Evolutionary conservation across 176 grass and related monocot genomes (phyloP), one percentile per base, ranked within the genome.

Genomic region (Poa pratensis): DNA sequence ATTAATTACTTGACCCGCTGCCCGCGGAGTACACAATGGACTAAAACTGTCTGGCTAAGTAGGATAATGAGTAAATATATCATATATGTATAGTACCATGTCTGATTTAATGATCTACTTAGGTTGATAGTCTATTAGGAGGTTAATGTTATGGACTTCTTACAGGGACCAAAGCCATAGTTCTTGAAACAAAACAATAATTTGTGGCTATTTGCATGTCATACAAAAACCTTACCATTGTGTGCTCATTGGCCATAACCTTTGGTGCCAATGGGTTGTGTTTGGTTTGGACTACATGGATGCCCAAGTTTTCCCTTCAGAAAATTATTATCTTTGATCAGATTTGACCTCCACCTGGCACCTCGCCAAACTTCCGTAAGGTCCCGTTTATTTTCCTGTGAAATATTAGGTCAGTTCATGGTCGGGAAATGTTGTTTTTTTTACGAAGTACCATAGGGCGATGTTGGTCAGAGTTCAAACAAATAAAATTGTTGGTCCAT

Each of bases 111-210:
- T 43, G 42, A 43, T 43, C 17, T 69, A 5, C 34, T 48, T 46
- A 15, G 40, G n/a, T 72, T 72, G 40, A 72, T 48, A 17, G 8
- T 18, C 9, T 49, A 34, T 50, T 3, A n/a, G 18, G 53, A 55
- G 34, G 42, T 61, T 18, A 62, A 35, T 77, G 6, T 60, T 59
- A 39, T 78, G 19, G 58, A 64, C 40, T 48, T 20, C 45, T 67
- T 67, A 14, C 24, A 48, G 45, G 5, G 3, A 24, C 19, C 5
- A 10, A 86, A 53, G 30, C 7, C 2, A 49, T 22, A 70, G 13
- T 80, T 86, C 22, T 66, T 66, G 22, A 55, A 81, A 39, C 19
- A 64, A 73, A 50, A 50, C 43, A 73, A 18, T 73, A 50, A 24
- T 7, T 49, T 3, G 1, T 27, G 22, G 3, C n/a, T 73, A 24